Conservation (phyloP, 306 rosid genomes). For the Citrullus amarus region DNA sequence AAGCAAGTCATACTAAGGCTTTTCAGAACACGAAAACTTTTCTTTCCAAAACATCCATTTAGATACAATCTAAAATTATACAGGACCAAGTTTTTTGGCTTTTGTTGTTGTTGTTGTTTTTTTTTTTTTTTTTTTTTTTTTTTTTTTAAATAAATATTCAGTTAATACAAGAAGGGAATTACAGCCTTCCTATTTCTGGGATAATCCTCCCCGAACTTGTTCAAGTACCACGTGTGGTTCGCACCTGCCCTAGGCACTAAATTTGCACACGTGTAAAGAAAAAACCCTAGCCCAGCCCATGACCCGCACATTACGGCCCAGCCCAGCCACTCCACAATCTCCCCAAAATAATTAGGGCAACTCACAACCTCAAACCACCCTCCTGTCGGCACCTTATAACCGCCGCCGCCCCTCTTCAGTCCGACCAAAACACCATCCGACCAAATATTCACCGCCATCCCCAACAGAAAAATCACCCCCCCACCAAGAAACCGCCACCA, state of each 20-base stretch:
- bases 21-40: too few relatives aligned
- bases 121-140: too few relatives aligned
- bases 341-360: constrained; percentile 75
- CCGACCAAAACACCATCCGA: constrained; percentile 49
- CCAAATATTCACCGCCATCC: constrained; percentile 52
- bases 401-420: constrained; percentile 46
- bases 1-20: too few relatives aligned
- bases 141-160: too few relatives aligned
- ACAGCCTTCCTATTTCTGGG: constrained; percentile 58
- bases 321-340: constrained; percentile 75
- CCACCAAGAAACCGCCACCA: constrained; percentile 40
- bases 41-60: too few relatives aligned
- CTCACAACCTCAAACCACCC: constrained; percentile 61
- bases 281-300: constrained; percentile 58
- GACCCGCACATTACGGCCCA: constrained; percentile 80
- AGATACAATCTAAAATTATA: too few relatives aligned
- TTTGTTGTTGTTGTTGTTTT: too few relatives aligned
- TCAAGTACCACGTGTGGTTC: constrained; percentile 59
- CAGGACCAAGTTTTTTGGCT: too few relatives aligned
- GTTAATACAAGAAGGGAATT: constrained; percentile 61
- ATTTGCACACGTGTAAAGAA: constrained; percentile 54
- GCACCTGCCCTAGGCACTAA: constrained; percentile 75
- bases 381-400: constrained; percentile 58
- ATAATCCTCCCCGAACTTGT: constrained; percentile 74
- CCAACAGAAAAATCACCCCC: constrained; percentile 26